Evolutionary conservation across 2,329 filamentous ascomycete genomes (phyloP), one percentile per base, ranked within the genome.

Genomic region (Colletotrichum horii): DNA sequence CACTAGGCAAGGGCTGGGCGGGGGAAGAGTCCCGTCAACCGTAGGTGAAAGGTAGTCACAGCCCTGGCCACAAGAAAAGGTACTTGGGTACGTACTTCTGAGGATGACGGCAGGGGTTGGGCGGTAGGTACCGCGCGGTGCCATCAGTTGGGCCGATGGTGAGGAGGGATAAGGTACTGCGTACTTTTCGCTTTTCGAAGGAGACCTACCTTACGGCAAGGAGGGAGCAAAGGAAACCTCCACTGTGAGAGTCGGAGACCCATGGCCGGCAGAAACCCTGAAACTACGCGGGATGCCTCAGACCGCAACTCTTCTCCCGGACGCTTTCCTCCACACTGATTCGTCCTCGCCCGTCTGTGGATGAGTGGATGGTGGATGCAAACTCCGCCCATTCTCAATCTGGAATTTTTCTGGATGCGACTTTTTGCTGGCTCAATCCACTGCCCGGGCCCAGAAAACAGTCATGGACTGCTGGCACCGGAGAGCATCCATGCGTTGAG

Each of bases 261-360:
- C 67, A 52, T 68, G 67, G 48, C 72, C 65, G 64, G 67, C 64
- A 75, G 43, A 72, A 61, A 52, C 68, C 72, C 68, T 68, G 72
- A 65, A 75, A 71, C 65, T 62, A 65, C 52, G 28, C 26, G 68
- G 43, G 43, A 71, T 71, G 68, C 72, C 67, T 75, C 75, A 75
- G 75, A 77, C 75, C 75, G 75, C 75, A 77, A 77, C 48, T 77
- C 61, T 56, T 60, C 26, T 58, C 48, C 60, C 48, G 68, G 75
- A 69, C 52, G 43, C 48, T 66, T 75, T 75, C 60, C 68, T 69
- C 68, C 75, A 75, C 22, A 28, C 12, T 67, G 71, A 62, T 64
- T 71, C 38, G 61, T 70, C 28, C 55, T 52, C 12, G 55, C 56
- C 48, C 26, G 70, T 34, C 56, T 66, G 62, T 67, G 68, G 48